A percentile compares a stretch with the other conserved stretches of the same genome.
These are phyloP conservation scores for Bretschneidera sinensis DNA, from an alignment of 345 rosid genomes.

Conservation along the genomic window DNA sequence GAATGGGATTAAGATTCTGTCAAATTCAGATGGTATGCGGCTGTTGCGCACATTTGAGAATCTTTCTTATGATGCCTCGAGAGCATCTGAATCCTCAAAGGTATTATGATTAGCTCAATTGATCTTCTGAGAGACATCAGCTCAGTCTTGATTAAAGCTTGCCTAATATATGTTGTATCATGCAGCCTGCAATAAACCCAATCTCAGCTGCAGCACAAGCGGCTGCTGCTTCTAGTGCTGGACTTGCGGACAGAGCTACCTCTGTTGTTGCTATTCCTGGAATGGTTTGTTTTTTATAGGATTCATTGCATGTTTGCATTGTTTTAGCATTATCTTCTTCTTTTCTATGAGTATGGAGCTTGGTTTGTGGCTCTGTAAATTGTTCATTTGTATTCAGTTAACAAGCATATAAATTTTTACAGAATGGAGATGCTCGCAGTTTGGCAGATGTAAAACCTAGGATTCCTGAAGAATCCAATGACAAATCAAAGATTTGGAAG, in stretches of 20 bases:
- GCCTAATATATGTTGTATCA: conserved; percentile 11
- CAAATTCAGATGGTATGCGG: conserved; percentile 70
- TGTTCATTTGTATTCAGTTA: background rate
- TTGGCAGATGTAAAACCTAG: conserved; percentile 91
- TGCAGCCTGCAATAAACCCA: conserved; percentile 72
- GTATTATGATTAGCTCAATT: conserved; percentile 22
- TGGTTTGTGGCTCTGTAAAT: background rate
- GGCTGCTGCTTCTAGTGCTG: conserved; percentile 62
- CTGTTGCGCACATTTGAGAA: conserved; percentile 59
- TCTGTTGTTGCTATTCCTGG: conserved; percentile 62
- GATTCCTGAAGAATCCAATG: conserved; percentile 76
- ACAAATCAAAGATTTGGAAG: conserved; percentile 95
- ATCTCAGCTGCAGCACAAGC: conserved; percentile 38
- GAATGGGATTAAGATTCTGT: conserved; percentile 73
- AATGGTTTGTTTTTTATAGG: conserved; percentile 52
- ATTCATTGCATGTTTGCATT: conserved; percentile 1
- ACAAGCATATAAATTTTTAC: conserved; percentile 17
- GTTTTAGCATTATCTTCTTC: background rate
- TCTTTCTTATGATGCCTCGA: conserved; percentile 48
- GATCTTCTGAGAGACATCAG: conserved; percentile 10
- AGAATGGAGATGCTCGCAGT: conserved; percentile 92
- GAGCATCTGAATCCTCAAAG: conserved; percentile 62
- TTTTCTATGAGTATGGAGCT: background rate
- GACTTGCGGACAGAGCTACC: conserved; percentile 62
- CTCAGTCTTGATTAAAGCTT: background rate